phyloP scores from a whole-genome alignment of 2,329 filamentous ascomycete species.

The Neofusicoccum laricinum region DNA sequence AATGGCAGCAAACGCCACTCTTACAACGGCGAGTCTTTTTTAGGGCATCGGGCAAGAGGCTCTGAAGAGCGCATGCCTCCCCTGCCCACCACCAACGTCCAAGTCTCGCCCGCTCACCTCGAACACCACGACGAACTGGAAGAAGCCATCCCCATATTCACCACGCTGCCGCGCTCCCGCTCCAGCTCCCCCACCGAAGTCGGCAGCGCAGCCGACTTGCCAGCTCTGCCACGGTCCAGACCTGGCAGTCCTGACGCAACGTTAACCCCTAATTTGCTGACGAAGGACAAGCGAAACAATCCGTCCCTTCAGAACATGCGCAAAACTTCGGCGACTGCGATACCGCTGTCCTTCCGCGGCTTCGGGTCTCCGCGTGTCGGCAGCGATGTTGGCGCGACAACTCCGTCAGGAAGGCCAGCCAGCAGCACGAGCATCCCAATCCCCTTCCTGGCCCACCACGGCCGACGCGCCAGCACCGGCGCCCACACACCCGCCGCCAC shows the following conservation, averaged over 20 bases:
- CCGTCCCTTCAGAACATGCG: background rate
- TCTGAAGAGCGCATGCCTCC: conserved; percentile 29
- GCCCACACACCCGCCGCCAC: conserved; percentile 38
- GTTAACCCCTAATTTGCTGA: background rate
- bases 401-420: background rate
- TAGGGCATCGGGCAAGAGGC: conserved; percentile 55
- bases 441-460: background rate
- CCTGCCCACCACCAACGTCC: conserved; percentile 36
- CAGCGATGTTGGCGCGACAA: background rate
- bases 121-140: conserved; percentile 7
- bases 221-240: background rate
- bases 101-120: conserved; percentile 19
- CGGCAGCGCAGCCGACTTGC: background rate
- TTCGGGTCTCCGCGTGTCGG: background rate
- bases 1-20: background rate
- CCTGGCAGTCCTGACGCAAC: background rate
- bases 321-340: conserved; percentile 1
- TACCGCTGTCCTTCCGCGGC: conserved; percentile 6
- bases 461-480: background rate
- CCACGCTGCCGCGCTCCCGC: conserved; percentile 11
- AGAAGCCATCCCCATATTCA: conserved; percentile 5
- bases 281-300: background rate
- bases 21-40: conserved; percentile 53
- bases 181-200: conserved; percentile 37
- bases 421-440: conserved; percentile 1